phyloP scores from a whole-genome alignment of 495 filamentous ascomycete genomes.

The Annulohypoxylon nitens region DNA sequence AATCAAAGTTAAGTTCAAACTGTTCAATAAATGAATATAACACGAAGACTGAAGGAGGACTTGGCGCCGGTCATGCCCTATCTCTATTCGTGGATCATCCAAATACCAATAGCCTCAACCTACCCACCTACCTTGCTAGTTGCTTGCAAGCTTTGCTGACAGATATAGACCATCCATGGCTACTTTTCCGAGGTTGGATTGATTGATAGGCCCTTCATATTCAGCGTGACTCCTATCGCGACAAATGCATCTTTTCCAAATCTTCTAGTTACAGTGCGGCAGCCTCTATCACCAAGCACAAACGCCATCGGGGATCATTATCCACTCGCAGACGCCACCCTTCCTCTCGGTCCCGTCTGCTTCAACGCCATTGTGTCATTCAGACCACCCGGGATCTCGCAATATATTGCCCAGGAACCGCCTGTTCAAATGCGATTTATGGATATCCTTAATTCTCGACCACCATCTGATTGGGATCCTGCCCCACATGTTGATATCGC shows the following conservation, averaged over 20 bases:
- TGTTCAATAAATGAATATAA: no score
- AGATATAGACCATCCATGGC: conserved; percentile 71
- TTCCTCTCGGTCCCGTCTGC: conserved; percentile 62
- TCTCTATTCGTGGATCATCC: neutral
- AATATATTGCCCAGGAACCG: conserved; percentile 50
- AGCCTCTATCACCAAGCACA: conserved; percentile 57
- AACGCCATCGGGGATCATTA: conserved; percentile 51
- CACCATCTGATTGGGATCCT: conserved; percentile 56
- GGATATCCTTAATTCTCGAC: conserved; percentile 50
- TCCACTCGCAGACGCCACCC: conserved; percentile 51
- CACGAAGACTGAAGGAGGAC: neutral
- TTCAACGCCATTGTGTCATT: conserved; percentile 75
- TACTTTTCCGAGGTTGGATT: conserved; percentile 72
- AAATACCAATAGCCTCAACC: neutral
- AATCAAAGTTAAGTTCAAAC: neutral
- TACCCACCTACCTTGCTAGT: no score
- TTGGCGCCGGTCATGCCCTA: no score
- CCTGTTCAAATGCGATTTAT: conserved; percentile 56
- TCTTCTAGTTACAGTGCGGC: conserved; percentile 68
- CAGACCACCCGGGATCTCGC: conserved; percentile 51
- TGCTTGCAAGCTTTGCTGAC: conserved; percentile 13
- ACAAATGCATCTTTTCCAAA: conserved; percentile 70
- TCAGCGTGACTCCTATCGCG: conserved; percentile 66
- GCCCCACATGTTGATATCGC: conserved; percentile 59
- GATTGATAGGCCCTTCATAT: conserved; percentile 70